Evolutionary conservation across 1,284 basidiomycete species (phyloP).

Genomic region (Ganoderma boninense): DNA sequence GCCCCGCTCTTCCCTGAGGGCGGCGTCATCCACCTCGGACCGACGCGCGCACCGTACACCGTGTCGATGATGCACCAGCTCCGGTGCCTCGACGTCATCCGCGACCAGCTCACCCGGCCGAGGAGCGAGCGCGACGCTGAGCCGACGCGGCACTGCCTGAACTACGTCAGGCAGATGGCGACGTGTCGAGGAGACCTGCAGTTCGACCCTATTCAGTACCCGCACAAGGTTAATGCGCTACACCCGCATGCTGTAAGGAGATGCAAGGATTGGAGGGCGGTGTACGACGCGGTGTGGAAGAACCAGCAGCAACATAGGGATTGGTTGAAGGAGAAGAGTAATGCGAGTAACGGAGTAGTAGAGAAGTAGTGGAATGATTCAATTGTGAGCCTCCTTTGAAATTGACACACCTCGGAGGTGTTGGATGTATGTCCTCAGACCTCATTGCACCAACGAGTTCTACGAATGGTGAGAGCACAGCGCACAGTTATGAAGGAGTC

Average conservation of each 20-base stretch:
- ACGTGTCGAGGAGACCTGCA: constrained; percentile 29
- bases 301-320: constrained; percentile 20
- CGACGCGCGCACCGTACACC: constrained; percentile 23
- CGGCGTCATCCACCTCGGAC: constrained; percentile 29
- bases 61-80: constrained; percentile 36
- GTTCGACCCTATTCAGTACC: constrained; percentile 24
- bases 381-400: background rate
- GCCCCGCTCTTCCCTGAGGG: constrained; percentile 27
- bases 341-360: background rate
- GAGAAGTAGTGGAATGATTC: background rate
- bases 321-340: background rate
- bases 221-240: constrained; percentile 17
- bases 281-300: constrained; percentile 30
- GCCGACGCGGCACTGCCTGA: constrained; percentile 32
- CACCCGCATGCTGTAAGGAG: constrained; percentile 15
- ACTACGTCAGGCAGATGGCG: constrained; percentile 33
- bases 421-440: background rate
- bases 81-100: constrained; percentile 33
- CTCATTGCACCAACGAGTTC: background rate
- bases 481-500: too few relatives aligned
- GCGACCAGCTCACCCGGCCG: constrained; percentile 24
- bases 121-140: constrained; percentile 15
- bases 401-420: background rate
- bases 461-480: too few relatives aligned
- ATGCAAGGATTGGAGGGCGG: constrained; percentile 29